Percentiles rank a stretch among this genome's conserved stretches.
Conservation (phyloP, 2,329 filamentous ascomycete species). For the Sporothrix luriei region DNA sequence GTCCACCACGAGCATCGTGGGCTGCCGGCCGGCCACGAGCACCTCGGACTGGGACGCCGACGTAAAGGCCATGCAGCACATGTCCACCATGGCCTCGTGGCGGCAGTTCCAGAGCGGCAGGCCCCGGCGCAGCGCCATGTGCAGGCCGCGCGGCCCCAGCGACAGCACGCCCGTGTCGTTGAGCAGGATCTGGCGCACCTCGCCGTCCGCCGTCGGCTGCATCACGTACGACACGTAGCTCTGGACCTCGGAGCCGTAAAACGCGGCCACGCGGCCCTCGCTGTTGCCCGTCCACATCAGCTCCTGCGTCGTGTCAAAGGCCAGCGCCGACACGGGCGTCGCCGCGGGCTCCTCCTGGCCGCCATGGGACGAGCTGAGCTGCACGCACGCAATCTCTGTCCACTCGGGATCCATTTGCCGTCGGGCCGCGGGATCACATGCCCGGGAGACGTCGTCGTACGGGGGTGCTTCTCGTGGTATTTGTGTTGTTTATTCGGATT, state of each 20-base stretch:
- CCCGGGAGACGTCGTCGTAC: slow-evolving; percentile 22
- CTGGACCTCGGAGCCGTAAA: slow-evolving; percentile 81
- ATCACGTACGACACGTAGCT: slow-evolving; percentile 88
- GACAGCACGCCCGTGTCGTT: slow-evolving; percentile 88
- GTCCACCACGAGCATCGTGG: slow-evolving; percentile 77
- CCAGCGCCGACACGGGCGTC: slow-evolving; percentile 74
- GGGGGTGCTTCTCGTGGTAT: not conserved
- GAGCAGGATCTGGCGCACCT: slow-evolving; percentile 84
- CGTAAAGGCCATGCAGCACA: slow-evolving; percentile 94
- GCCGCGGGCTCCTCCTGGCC: slow-evolving; percentile 63
- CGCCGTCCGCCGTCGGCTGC: slow-evolving; percentile 71
- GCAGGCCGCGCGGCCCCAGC: slow-evolving; percentile 79
- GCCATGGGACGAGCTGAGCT: slow-evolving; percentile 71
- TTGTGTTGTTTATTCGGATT: not conserved
- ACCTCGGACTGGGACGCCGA: slow-evolving; percentile 82
- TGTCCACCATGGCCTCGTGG: slow-evolving; percentile 70
- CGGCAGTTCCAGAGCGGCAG: slow-evolving; percentile 83
- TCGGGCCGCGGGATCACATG: slow-evolving; percentile 32
- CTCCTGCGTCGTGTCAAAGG: slow-evolving; percentile 88
- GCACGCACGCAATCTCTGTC: slow-evolving; percentile 68
- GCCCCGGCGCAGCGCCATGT: slow-evolving; percentile 84
- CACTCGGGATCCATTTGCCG: slow-evolving; percentile 37
- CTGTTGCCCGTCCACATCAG: slow-evolving; percentile 75
- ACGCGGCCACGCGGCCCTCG: slow-evolving; percentile 81
- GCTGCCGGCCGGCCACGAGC: slow-evolving; percentile 83